phyloP scores from a whole-genome alignment of 208 protist genomes.

The Trypanosoma cruzi region DNA sequence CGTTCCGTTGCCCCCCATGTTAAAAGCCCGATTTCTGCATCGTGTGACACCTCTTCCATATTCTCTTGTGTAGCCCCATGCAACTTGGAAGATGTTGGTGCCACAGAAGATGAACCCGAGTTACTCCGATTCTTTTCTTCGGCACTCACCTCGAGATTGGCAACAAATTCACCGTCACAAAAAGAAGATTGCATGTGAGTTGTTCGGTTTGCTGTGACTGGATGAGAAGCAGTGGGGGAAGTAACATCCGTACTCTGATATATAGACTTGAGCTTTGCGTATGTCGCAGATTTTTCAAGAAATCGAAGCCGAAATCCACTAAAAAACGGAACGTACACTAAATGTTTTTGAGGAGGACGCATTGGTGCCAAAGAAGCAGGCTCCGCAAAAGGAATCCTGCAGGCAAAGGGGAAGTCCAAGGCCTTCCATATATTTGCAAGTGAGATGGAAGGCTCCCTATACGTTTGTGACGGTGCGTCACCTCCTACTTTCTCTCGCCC shows the following conservation, averaged over 20 bases:
- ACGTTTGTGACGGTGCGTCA: not conserved
- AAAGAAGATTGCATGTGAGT: not conserved
- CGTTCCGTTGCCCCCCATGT: constrained; percentile 77
- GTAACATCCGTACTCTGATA: constrained; percentile 25
- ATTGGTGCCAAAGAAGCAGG: constrained; percentile 59
- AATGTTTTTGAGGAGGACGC: constrained; percentile 58
- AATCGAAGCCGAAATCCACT: constrained; percentile 86
- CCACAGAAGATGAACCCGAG: not conserved
- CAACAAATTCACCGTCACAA: not conserved
- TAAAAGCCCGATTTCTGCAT: constrained; percentile 49
- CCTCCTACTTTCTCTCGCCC: not conserved
- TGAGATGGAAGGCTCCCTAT: constrained; percentile 56
- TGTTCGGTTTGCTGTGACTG: not conserved
- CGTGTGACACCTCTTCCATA: constrained; percentile 13
- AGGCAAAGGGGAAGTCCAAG: constrained; percentile 80
- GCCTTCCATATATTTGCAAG: constrained; percentile 74
- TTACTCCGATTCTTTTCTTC: not conserved
- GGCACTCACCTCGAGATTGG: not conserved
- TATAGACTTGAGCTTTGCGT: constrained; percentile 49
- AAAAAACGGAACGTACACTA: constrained; percentile 84
- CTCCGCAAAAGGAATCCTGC: constrained; percentile 56
- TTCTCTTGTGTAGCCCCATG: not conserved
- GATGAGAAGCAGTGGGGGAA: not conserved
- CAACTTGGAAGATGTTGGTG: not conserved
- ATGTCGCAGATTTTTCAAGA: constrained; percentile 54